Base-by-base conservation (phyloP, 2,329 filamentous ascomycete species). In the Cucurbitaria berberidis region DNA sequence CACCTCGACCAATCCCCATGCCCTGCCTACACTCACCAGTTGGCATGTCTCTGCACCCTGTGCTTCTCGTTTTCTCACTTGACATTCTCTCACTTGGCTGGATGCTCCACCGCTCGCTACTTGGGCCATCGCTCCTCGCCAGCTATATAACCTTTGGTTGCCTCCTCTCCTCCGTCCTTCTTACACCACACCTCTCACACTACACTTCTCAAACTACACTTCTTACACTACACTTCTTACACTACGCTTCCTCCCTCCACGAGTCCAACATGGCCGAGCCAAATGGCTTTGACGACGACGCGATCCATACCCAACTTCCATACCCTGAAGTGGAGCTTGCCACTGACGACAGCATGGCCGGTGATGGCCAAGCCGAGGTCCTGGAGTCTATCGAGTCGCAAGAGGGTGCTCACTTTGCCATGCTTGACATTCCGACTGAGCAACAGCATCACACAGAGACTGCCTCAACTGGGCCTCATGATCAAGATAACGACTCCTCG, bases 201-300 rank as follows among this genome's bases (percentile, higher is more conserved):
- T 40, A 32, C 9, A 34, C 30, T n/a, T 6, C 16, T 10, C 13
- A 34, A 13, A n/a, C 4, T 4, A 5, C 15, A n/a, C 15, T 34
- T n/a, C 5, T 16, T 4, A 6, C 5, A 13, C 15, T n/a, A n/a
- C 5, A n/a, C 6, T 16, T 5, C 30, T 15, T 16, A 34, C 30
- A 13, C 13, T 5, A 10, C 9, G 6, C 30, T n/a, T 34, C 24
- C 24, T n/a, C n/a, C n/a, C n/a, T n/a, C n/a, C n/a, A n/a, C n/a
- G n/a, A n/a, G n/a, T n/a, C n/a, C n/a, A 34, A 19, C 39, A 57
- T 54, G 29, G 35, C 46, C 16, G 39, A 57, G 16, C 34, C 16
- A n/a, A 34, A n/a, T 30, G 32, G 27, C 41, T 22, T 30, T 18
- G 46, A 53, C 32, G 24, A 39, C 22, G 32, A 45, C 19, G 36